These are phyloP conservation scores for Cardamine chenopodiifolia DNA, from an alignment of 345 rosid species.

Conservation along the genomic window DNA sequence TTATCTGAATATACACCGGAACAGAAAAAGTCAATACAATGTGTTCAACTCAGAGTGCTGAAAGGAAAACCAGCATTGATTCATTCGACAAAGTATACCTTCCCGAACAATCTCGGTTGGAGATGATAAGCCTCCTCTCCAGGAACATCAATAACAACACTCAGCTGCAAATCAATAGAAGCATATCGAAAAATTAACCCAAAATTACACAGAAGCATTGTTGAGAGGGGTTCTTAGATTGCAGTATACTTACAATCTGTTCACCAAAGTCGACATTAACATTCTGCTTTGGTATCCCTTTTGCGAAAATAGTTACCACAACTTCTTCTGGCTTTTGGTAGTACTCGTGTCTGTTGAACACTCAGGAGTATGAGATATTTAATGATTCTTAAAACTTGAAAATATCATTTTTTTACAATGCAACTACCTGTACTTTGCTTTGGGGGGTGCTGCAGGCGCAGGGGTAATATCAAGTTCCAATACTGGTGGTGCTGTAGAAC, in stretches of 20 bases:
- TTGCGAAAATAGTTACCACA: slow-evolving; percentile 83
- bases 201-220: background rate
- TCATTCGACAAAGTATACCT: slow-evolving; percentile 52
- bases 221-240: background rate
- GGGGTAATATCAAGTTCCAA: slow-evolving; percentile 16
- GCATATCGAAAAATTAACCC: background rate
- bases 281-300: slow-evolving; percentile 62
- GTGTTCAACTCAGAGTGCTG: background rate
- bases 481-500: slow-evolving; percentile 11
- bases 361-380: slow-evolving; percentile 9
- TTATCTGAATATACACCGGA: slow-evolving; percentile 51
- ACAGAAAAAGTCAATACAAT: background rate
- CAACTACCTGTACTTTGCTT: slow-evolving; percentile 57
- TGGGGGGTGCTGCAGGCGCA: slow-evolving; percentile 39
- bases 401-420: background rate
- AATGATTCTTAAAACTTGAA: background rate
- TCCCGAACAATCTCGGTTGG: slow-evolving; percentile 88
- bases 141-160: slow-evolving; percentile 67
- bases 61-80: background rate
- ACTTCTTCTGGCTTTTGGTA: slow-evolving; percentile 93
- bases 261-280: slow-evolving; percentile 77
- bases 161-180: slow-evolving; percentile 60
- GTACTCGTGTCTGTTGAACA: slow-evolving; percentile 65
- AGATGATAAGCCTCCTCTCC: slow-evolving; percentile 73
- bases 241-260: slow-evolving; percentile 78